phyloP scores from a whole-genome alignment of 140 eudicot genomes.

The Cichorium intybus region DNA sequence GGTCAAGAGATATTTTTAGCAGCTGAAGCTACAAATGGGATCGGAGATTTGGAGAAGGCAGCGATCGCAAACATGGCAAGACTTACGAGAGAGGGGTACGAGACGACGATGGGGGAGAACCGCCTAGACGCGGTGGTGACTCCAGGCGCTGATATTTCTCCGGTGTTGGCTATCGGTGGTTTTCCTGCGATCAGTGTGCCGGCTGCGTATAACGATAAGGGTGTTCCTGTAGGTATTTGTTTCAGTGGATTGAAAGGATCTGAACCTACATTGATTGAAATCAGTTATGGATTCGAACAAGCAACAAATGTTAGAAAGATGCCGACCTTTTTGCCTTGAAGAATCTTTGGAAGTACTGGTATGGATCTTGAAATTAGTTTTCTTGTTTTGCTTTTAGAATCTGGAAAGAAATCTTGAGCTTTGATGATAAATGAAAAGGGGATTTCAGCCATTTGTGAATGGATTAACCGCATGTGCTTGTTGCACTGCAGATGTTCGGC shows the following conservation, averaged over 20 bases:
- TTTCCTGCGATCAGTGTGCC: conserved; percentile 80
- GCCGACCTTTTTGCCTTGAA: conserved; percentile 43
- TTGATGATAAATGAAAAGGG: neutral
- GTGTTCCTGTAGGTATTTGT: conserved; percentile 61
- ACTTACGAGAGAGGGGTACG: conserved; percentile 46
- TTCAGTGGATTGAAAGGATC: conserved; percentile 64
- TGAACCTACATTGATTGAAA: conserved; percentile 62
- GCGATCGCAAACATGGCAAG: conserved; percentile 34
- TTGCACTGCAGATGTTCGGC: neutral
- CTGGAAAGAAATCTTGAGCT: neutral
- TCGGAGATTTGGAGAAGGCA: conserved; percentile 35
- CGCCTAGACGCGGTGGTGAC: conserved; percentile 61
- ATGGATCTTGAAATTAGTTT: neutral
- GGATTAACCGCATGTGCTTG: neutral
- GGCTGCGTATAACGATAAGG: conserved; percentile 52
- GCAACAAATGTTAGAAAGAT: conserved; percentile 54
- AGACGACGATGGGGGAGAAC: conserved; percentile 47
- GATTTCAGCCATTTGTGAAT: neutral
- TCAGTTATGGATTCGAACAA: conserved; percentile 72
- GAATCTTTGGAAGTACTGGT: neutral
- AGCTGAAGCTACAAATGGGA: conserved; percentile 63
- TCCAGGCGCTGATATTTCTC: conserved; percentile 30
- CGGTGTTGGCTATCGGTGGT: conserved; percentile 70
- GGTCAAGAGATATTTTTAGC: conserved; percentile 61
- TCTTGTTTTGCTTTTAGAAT: neutral